Evolutionary conservation across 768 basidiomycete genomes (phyloP).

Genomic region (Leucosporidium creatinivorum): DNA sequence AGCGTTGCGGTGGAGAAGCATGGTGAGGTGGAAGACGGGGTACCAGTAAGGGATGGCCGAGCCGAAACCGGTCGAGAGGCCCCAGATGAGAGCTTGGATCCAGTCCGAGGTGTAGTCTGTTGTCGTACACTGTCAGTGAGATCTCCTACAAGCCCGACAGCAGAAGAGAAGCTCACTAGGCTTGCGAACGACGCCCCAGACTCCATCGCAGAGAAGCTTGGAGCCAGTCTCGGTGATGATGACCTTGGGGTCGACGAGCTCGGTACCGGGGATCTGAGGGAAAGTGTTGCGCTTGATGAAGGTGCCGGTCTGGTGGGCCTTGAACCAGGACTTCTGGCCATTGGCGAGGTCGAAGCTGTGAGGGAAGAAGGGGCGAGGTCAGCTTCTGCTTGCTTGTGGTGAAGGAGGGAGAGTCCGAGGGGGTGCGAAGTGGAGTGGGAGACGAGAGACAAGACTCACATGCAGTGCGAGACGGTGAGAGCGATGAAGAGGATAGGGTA

Average conservation of each 20-base stretch:
- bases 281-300: constrained; percentile 64
- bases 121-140: no score
- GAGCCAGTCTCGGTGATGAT: constrained; percentile 92
- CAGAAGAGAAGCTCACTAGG: no score
- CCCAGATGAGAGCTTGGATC: constrained; percentile 35
- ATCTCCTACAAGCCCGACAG: no score
- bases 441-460: constrained; percentile 50
- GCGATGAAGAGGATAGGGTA: constrained; percentile 67
- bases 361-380: no score
- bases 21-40: constrained; percentile 88
- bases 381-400: no score
- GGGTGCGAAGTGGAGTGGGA: no score
- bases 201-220: constrained; percentile 71
- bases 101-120: constrained; percentile 93
- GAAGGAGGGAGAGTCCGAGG: no score
- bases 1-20: constrained; percentile 80
- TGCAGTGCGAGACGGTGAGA: constrained; percentile 73
- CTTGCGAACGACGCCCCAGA: constrained; percentile 92
- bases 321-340: constrained; percentile 95
- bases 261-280: constrained; percentile 81
- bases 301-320: constrained; percentile 65
- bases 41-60: constrained; percentile 88
- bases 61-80: constrained; percentile 29
- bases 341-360: constrained; percentile 83
- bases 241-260: constrained; percentile 74